Conservation (phyloP, 2,329 filamentous ascomycete genomes). For the Cladophialophora chaetospira region DNA sequence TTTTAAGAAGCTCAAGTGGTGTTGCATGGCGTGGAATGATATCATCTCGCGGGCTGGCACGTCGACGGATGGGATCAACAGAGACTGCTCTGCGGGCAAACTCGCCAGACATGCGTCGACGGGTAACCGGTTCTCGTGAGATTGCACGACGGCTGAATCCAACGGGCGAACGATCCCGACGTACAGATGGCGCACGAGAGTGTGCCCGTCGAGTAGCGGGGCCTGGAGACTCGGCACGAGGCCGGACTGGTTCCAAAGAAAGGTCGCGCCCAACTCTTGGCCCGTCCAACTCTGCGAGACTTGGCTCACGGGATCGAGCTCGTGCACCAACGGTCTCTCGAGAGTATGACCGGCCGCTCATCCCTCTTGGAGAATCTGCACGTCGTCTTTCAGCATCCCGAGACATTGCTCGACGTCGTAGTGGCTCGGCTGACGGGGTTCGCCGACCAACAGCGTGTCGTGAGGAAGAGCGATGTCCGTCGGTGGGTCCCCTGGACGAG, state of each 20-base stretch:
- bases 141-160: constrained; percentile 9
- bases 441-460: constrained; percentile 15
- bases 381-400: constrained; percentile 3
- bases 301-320: constrained; percentile 10
- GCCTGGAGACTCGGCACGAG: constrained; percentile 11
- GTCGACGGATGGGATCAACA: constrained; percentile 16
- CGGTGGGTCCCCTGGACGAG: constrained; percentile 11
- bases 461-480: constrained; percentile 16
- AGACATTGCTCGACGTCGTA: constrained; percentile 11
- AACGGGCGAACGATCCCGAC: neutral
- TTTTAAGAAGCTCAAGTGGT: neutral
- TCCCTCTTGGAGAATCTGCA: constrained; percentile 1
- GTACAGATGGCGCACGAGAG: constrained; percentile 8
- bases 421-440: constrained; percentile 14
- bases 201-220: constrained; percentile 3
- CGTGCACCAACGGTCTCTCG: neutral
- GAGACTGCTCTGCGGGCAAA: constrained; percentile 20
- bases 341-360: neutral
- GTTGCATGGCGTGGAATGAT: neutral
- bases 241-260: constrained; percentile 3
- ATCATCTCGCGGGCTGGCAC: constrained; percentile 10
- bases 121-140: constrained; percentile 16
- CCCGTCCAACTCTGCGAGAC: neutral
- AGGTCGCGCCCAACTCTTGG: neutral
- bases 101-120: constrained; percentile 15